Evolutionary conservation across 192 early-diverging fungal genomes (phyloP).

Genomic region (Spizellomyces punctatus): DNA sequence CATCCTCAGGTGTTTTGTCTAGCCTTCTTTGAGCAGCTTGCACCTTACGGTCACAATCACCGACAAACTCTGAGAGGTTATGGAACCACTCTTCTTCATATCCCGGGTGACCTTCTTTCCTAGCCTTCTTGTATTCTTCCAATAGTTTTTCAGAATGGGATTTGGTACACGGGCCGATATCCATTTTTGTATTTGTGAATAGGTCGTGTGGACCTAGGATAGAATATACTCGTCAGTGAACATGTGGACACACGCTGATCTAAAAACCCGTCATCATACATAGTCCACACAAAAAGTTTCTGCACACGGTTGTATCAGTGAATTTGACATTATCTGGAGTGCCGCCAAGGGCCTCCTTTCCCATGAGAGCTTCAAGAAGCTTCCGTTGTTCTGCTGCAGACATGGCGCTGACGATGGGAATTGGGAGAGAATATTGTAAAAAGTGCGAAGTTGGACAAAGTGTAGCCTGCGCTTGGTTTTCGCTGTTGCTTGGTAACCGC

Average conservation of each 20-base stretch:
- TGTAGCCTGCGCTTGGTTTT: not conserved
- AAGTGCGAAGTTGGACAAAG: not conserved
- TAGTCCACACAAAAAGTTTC: conserved; percentile 50
- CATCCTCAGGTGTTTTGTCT: conserved; percentile 56
- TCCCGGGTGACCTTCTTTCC: conserved; percentile 33
- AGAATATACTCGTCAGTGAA: not conserved
- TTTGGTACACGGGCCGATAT: conserved; percentile 54
- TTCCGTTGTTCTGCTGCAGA: conserved; percentile 33
- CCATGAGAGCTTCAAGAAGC: conserved; percentile 53
- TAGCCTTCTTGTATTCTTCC: conserved; percentile 49
- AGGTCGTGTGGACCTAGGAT: conserved; percentile 48
- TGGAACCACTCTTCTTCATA: conserved; percentile 51
- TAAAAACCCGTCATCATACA: conserved; percentile 19
- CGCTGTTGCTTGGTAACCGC: no score
- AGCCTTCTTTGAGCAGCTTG: conserved; percentile 45
- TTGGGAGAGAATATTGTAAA: not conserved
- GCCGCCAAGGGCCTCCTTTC: conserved; percentile 52
- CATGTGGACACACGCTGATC: not conserved
- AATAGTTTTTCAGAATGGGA: conserved; percentile 52
- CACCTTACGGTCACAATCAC: conserved; percentile 56
- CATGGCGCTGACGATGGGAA: conserved; percentile 12
- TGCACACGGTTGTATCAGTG: conserved; percentile 45
- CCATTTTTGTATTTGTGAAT: conserved; percentile 53
- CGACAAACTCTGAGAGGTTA: conserved; percentile 45
- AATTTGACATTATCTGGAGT: conserved; percentile 48